phyloP scores from a whole-genome alignment of 495 filamentous ascomycete species.

The Penicillium samsonianum region DNA sequence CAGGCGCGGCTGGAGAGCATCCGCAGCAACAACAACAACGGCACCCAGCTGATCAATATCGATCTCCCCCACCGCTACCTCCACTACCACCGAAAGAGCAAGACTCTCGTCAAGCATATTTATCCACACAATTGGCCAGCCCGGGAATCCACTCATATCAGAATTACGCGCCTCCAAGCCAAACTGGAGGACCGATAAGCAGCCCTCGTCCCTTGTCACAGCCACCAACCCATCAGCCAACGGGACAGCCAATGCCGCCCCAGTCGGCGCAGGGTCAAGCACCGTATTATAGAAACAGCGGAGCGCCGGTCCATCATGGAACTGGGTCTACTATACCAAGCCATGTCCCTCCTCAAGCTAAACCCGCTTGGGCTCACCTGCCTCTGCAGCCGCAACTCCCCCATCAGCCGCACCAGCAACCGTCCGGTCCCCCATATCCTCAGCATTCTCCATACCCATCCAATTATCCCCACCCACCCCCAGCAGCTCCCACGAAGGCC shows the following conservation, averaged over 20 bases:
- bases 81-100: slow-evolving; percentile 46
- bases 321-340: slow-evolving; percentile 2
- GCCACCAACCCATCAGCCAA: not conserved
- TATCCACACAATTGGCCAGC: slow-evolving; percentile 4
- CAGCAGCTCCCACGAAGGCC: slow-evolving; percentile 41
- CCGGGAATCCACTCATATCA: slow-evolving; percentile 21
- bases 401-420: slow-evolving; percentile 17
- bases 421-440: slow-evolving; percentile 19
- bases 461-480: slow-evolving; percentile 18
- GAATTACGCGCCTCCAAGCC: slow-evolving; percentile 15
- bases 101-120: slow-evolving; percentile 19
- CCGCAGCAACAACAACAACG: slow-evolving; percentile 23
- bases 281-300: slow-evolving; percentile 18
- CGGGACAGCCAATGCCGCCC: slow-evolving; percentile 20
- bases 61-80: slow-evolving; percentile 39
- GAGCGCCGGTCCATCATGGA: slow-evolving; percentile 10
- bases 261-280: slow-evolving; percentile 16
- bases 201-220: slow-evolving; percentile 13
- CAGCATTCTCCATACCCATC: slow-evolving; percentile 23
- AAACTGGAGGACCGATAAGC: slow-evolving; percentile 3
- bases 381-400: slow-evolving; percentile 8
- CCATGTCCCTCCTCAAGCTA: slow-evolving; percentile 4
- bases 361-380: not conserved
- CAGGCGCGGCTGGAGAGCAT: slow-evolving; percentile 26
- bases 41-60: slow-evolving; percentile 29